Evolutionary conservation across 2,329 filamentous ascomycete species (phyloP).

Genomic region (Colletotrichum simmondsii): DNA sequence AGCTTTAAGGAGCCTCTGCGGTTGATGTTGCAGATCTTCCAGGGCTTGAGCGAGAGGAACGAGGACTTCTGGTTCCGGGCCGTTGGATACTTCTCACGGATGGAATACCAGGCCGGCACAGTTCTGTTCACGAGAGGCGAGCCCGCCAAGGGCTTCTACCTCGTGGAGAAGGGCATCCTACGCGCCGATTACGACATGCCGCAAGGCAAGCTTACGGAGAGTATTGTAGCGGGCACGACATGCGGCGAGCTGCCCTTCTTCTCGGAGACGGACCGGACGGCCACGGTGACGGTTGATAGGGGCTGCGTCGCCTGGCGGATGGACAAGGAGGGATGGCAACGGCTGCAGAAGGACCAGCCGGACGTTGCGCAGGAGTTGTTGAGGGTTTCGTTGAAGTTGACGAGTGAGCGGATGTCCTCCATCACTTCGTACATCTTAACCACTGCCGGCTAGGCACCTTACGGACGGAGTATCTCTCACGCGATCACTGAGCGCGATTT

Average conservation of each 20-base stretch:
- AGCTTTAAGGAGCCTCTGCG: conserved; percentile 90
- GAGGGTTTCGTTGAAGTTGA: conserved; percentile 90
- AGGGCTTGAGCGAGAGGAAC: conserved; percentile 84
- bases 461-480: not conserved
- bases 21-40: conserved; percentile 95
- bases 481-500: not conserved
- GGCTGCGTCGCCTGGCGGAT: conserved; percentile 88
- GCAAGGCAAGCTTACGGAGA: conserved; percentile 89
- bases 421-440: conserved; percentile 69
- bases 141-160: conserved; percentile 83
- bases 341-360: conserved; percentile 76
- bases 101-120: conserved; percentile 74
- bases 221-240: conserved; percentile 92
- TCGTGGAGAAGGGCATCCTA: conserved; percentile 89
- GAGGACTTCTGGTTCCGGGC: conserved; percentile 96
- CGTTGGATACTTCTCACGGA: conserved; percentile 78
- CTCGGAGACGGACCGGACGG: conserved; percentile 86
- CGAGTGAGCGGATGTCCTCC: conserved; percentile 87
- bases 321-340: conserved; percentile 76
- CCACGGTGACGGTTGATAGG: conserved; percentile 84
- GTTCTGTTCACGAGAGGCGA: conserved; percentile 85
- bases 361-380: conserved; percentile 87
- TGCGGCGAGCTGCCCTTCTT: conserved; percentile 98
- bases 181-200: conserved; percentile 91
- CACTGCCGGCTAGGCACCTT: conserved; percentile 53